Base-by-base conservation (phyloP, 768 basidiomycete genomes). In the Lyophyllum decastes region DNA sequence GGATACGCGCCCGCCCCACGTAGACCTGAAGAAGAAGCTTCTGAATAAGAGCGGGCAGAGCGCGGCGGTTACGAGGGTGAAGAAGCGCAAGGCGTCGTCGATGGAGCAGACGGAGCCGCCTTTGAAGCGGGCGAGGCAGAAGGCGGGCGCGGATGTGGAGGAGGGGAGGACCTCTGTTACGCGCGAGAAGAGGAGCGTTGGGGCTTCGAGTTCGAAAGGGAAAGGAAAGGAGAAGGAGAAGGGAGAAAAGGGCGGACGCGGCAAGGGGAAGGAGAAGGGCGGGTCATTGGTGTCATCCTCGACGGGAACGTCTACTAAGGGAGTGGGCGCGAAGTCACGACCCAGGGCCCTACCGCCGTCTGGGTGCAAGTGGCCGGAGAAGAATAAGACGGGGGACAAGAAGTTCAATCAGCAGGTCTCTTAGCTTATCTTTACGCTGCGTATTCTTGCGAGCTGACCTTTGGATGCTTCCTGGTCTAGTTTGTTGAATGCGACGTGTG, bases 391-490 rank as follows among this genome's bases (percentile, higher is more conserved):
- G n/a, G 64, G 65, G 9, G 61, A 65, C 40, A 60, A 61, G 16
- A 61, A 49, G n/a, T 76, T 73, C 50, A 62, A 68, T 57, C 60
- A 65, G 49, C 68, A 70, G 64, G 76, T 77, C 53, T 21, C 66
- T 59, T 7, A 46, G 6, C 16, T 49, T 16, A 4, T 14, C 24
- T 48, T 52, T 16, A 16, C 8, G n/a, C 40, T 4, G 45, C 44
- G 16, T 3, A 24, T 46, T 2, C 10, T 30, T 14, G 59, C 17
- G 33, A 30, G 24, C 21, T 48, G 21, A 52, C 33, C 52, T 26
- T 17, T 35, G 34, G 6, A 30, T 48, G 26, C 33, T 25, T n/a
- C 41, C n/a, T 17, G 55, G 50, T 27, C 17, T 59, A 75, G 73
- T 70, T 69, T 48, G 61, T 75, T 45, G 62, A 63, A 60, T 73